These are phyloP conservation scores for Eimeria falciformis DNA, from an alignment of 169 alveolate genomes.

Conservation along the genomic window DNA sequence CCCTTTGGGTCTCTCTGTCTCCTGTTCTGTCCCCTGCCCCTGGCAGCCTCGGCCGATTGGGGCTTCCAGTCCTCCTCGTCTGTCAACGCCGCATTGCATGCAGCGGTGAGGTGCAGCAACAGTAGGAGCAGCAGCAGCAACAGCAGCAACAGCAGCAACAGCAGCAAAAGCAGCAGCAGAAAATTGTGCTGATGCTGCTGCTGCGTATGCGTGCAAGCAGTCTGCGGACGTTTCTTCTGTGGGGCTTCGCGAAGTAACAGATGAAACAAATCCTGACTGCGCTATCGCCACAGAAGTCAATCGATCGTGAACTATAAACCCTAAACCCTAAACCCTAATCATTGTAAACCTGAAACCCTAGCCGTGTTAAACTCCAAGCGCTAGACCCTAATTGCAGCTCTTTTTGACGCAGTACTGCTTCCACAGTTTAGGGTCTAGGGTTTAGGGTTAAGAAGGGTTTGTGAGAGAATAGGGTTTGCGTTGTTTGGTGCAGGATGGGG, in stretches of 20 bases:
- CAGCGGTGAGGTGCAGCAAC: neutral
- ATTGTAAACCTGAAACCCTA: too few relatives aligned
- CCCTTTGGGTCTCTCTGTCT: neutral
- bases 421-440: conserved; percentile 12
- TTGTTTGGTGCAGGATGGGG: conserved; percentile 2
- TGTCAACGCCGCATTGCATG: conserved; percentile 4
- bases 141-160: neutral
- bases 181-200: neutral
- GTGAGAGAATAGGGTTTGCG: conserved; percentile 9
- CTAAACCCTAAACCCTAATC: conserved; percentile 13
- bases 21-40: neutral
- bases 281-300: conserved; percentile 54
- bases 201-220: neutral
- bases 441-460: neutral
- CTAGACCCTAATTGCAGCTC: too few relatives aligned
- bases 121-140: neutral
- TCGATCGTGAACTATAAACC: neutral
- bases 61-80: neutral
- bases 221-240: conserved; percentile 32
- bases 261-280: conserved; percentile 26
- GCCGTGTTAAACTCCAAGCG: too few relatives aligned
- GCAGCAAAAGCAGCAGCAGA: neutral
- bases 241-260: conserved; percentile 35
- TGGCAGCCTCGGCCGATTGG: neutral
- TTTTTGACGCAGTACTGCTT: neutral